Evolutionary conservation across 2,329 filamentous ascomycete genomes (phyloP).

Genomic region (Colletotrichum phormii): DNA sequence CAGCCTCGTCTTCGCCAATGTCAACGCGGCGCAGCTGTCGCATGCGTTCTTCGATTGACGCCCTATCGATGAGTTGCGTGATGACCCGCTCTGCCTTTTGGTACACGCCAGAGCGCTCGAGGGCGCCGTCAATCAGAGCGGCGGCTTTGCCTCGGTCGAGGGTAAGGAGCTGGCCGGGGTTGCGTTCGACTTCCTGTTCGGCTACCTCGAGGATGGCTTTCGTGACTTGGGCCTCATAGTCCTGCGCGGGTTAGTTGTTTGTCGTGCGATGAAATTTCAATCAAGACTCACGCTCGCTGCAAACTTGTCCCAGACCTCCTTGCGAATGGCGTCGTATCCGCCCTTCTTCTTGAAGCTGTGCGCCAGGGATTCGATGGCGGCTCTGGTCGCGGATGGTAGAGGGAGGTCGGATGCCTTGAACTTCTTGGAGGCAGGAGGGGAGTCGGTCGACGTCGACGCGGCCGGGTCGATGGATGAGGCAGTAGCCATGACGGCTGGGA

Average conservation of each 20-base stretch:
- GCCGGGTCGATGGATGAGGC: slow-evolving; percentile 6
- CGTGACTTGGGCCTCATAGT: slow-evolving; percentile 76
- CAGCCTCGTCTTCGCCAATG: slow-evolving; percentile 76
- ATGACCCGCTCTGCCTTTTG: slow-evolving; percentile 74
- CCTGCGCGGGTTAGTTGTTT: slow-evolving; percentile 54
- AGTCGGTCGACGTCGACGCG: background rate
- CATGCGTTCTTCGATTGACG: slow-evolving; percentile 76
- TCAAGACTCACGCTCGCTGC: slow-evolving; percentile 69
- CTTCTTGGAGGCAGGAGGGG: slow-evolving; percentile 50
- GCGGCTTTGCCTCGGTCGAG: slow-evolving; percentile 80
- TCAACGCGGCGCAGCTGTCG: slow-evolving; percentile 75
- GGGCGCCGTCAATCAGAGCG: slow-evolving; percentile 80
- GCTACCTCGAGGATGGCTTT: slow-evolving; percentile 76
- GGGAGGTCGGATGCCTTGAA: slow-evolving; percentile 82
- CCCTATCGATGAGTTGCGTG: slow-evolving; percentile 74
- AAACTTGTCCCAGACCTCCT: slow-evolving; percentile 81
- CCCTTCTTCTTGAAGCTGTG: slow-evolving; percentile 89
- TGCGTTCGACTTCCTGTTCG: slow-evolving; percentile 79
- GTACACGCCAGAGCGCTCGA: slow-evolving; percentile 82
- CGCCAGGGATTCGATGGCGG: slow-evolving; percentile 79
- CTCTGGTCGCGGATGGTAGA: slow-evolving; percentile 77
- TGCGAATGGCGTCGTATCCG: slow-evolving; percentile 82
- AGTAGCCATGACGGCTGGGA: slow-evolving; percentile 19
- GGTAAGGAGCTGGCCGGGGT: slow-evolving; percentile 76
- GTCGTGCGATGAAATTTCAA: background rate